Evolutionary conservation across 345 rosid species (phyloP).

Genomic region (Euphorbia lathyris): DNA sequence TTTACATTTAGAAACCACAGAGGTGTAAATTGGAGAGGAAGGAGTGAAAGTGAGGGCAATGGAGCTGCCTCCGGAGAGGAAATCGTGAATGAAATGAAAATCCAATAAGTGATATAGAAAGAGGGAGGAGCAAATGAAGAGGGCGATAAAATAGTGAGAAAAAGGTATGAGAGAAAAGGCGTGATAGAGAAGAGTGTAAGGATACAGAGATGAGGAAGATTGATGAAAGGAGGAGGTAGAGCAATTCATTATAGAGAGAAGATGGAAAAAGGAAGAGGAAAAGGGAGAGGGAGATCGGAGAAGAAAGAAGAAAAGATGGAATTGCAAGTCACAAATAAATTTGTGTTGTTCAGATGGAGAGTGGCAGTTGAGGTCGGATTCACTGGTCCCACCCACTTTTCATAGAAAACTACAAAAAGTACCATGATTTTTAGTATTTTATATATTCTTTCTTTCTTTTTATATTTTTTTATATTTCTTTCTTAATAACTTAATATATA

Average conservation of each 20-base stretch:
- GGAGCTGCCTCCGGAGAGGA: constrained; percentile 40
- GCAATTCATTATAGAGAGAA: neutral
- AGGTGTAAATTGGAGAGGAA: constrained; percentile 48
- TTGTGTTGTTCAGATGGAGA: too few relatives aligned
- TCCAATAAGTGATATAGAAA: constrained; percentile 66
- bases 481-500: too few relatives aligned
- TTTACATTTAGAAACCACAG: constrained; percentile 60
- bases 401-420: too few relatives aligned
- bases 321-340: too few relatives aligned
- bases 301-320: neutral
- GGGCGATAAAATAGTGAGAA: constrained; percentile 44
- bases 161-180: constrained; percentile 50
- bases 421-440: too few relatives aligned
- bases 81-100: constrained; percentile 63
- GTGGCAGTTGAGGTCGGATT: too few relatives aligned
- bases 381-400: too few relatives aligned
- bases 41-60: constrained; percentile 43
- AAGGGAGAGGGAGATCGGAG: too few relatives aligned
- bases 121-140: constrained; percentile 30
- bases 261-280: neutral
- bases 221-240: neutral
- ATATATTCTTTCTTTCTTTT: too few relatives aligned
- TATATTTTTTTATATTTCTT: too few relatives aligned
- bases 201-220: constrained; percentile 30
- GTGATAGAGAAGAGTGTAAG: constrained; percentile 43